phyloP scores from a whole-genome alignment of 225 moss, liverwort and hornwort species.

The Neckera pumila region DNA sequence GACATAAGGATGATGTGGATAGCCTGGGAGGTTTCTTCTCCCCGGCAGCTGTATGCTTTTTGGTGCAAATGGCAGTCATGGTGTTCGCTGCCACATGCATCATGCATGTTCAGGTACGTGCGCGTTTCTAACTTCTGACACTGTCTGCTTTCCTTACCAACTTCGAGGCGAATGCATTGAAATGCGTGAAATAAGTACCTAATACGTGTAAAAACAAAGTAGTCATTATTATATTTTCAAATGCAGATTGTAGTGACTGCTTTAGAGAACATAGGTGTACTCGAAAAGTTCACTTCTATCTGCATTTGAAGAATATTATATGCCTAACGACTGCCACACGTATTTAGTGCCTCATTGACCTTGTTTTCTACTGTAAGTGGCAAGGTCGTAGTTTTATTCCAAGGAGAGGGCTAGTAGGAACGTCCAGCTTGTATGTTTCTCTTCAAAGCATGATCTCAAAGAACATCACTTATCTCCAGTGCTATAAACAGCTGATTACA shows the following conservation, averaged over 20 bases:
- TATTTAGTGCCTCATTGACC: not conserved
- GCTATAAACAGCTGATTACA: not conserved
- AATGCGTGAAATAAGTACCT: not conserved
- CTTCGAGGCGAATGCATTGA: not conserved
- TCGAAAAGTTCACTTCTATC: not conserved
- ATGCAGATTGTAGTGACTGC: not conserved
- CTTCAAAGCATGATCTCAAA: not conserved
- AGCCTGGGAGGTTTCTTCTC: conserved; percentile 31
- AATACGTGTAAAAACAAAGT: not conserved
- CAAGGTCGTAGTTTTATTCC: not conserved
- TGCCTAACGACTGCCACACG: not conserved
- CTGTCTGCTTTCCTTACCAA: not conserved
- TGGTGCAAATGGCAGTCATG: conserved; percentile 56
- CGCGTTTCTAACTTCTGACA: not conserved
- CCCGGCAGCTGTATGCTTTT: conserved; percentile 43
- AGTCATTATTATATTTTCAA: not conserved
- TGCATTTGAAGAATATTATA: not conserved
- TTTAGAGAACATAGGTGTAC: not conserved
- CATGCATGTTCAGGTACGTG: conserved; percentile 47
- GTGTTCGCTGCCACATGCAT: conserved; percentile 33
- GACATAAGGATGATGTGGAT: not conserved
- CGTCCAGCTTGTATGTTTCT: not conserved
- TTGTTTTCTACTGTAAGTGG: not conserved
- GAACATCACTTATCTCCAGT: not conserved
- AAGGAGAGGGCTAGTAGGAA: not conserved